phyloP scores from a whole-genome alignment of 2,329 filamentous ascomycete genomes.

The Aspergillus pseudoterreus region DNA sequence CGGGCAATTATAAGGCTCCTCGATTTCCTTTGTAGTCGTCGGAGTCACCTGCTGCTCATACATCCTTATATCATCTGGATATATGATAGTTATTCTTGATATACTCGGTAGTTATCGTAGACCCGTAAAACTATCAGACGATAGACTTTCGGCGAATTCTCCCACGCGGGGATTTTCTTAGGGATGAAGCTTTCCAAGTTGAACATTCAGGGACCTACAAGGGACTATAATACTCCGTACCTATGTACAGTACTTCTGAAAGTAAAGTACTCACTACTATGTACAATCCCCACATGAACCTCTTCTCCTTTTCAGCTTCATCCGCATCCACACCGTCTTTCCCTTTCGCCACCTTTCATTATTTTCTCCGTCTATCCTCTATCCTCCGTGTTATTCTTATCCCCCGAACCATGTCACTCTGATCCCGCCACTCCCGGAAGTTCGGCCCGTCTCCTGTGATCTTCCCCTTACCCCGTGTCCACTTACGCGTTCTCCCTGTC shows the following conservation, averaged over 20 bases:
- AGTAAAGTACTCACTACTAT: no score
- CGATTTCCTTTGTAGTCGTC: constrained; percentile 29
- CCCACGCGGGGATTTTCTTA: no score
- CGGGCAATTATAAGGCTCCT: constrained; percentile 29
- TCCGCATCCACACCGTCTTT: background rate
- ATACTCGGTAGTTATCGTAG: background rate
- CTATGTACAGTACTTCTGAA: no score
- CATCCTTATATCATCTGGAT: constrained; percentile 18
- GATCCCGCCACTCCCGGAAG: constrained; percentile 9
- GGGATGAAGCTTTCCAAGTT: background rate
- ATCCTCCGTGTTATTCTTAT: background rate
- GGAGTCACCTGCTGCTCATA: constrained; percentile 38
- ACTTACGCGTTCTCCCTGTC: constrained; percentile 11
- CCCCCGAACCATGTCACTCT: background rate
- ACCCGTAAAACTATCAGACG: background rate
- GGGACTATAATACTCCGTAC: no score
- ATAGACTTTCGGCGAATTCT: background rate
- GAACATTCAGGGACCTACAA: no score
- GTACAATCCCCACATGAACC: no score
- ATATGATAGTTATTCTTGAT: background rate
- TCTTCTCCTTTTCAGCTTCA: background rate
- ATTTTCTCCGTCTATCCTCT: background rate
- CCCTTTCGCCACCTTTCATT: background rate
- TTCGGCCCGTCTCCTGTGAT: constrained; percentile 13
- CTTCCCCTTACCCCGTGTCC: constrained; percentile 1